Percentiles rank a stretch among this genome's conserved stretches.
These are phyloP conservation scores for Plasmodium inui DNA, from an alignment of 169 alveolate species.

Conservation along the genomic window DNA sequence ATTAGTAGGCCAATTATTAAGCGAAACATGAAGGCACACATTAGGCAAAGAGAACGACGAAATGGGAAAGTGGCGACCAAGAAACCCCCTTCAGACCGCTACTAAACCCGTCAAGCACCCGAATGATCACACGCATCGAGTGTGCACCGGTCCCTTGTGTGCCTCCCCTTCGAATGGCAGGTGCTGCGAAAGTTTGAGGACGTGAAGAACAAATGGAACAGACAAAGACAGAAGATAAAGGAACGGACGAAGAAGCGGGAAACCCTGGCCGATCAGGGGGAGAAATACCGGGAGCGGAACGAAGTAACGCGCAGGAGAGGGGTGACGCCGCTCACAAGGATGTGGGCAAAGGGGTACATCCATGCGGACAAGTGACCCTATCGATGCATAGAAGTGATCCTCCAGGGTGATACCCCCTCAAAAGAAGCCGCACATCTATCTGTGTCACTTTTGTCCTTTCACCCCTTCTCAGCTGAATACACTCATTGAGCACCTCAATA, in stretches of 20 bases:
- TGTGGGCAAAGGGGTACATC: not conserved
- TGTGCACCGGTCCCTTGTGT: no score
- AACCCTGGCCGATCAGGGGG: slow-evolving; percentile 70
- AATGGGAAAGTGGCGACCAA: not conserved
- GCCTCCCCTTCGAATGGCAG: not conserved
- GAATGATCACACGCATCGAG: no score
- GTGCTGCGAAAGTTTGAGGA: slow-evolving; percentile 32
- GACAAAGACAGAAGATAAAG: slow-evolving; percentile 15
- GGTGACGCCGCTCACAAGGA: not conserved
- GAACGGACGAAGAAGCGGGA: slow-evolving; percentile 51
- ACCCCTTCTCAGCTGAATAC: slow-evolving; percentile 15
- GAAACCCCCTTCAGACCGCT: not conserved
- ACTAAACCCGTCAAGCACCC: not conserved
- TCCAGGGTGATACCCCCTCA: no score
- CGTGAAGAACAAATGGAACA: slow-evolving; percentile 31
- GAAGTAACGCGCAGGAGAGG: slow-evolving; percentile 4
- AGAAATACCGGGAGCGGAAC: slow-evolving; percentile 40
- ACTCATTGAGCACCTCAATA: slow-evolving; percentile 38
- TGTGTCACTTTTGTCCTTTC: not conserved
- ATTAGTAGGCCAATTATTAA: not conserved
- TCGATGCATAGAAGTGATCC: no score
- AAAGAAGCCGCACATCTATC: not conserved
- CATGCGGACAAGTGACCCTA: no score
- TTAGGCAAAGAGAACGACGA: not conserved
- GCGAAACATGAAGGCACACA: no score